Evolutionary conservation across 176 grass and related monocot species (phyloP).

Genomic region (Oryza nivara): DNA sequence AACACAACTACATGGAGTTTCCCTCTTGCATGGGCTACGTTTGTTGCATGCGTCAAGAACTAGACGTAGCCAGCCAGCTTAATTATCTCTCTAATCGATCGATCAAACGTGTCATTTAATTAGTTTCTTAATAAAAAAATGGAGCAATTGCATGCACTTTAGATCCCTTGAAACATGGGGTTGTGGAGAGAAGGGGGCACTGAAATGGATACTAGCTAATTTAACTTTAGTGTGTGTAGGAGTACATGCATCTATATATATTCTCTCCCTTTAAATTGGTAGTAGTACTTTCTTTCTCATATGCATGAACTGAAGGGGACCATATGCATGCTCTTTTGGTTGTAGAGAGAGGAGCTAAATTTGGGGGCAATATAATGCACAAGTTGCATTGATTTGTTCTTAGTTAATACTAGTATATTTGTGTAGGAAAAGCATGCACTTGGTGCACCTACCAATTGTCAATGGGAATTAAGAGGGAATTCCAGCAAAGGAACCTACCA

Average conservation of each 20-base stretch:
- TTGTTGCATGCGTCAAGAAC: neutral
- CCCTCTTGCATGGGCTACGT: constrained; percentile 37
- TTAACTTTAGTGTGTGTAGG: neutral
- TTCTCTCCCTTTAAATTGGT: neutral
- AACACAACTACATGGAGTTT: neutral
- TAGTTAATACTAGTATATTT: neutral
- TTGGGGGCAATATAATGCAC: neutral
- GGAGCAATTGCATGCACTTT: constrained; percentile 19
- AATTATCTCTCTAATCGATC: neutral
- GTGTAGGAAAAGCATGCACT: constrained; percentile 1
- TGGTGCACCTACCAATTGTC: constrained; percentile 35
- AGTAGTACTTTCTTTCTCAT: constrained; percentile 31
- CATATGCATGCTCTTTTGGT: constrained; percentile 23
- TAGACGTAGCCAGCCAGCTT: neutral
- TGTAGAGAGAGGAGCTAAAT: neutral
- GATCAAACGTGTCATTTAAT: constrained; percentile 5
- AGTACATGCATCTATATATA: neutral
- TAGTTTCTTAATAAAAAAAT: constrained; percentile 3
- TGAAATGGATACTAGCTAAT: neutral
- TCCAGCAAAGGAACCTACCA: constrained; percentile 11
- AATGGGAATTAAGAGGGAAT: constrained; percentile 25
- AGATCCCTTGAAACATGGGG: constrained; percentile 36
- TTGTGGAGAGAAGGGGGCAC: constrained; percentile 37
- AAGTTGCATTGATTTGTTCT: constrained; percentile 17
- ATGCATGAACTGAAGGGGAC: constrained; percentile 33